Evolutionary conservation across 805 yeast species (phyloP), one percentile per base, ranked within the genome.

Genomic region (Geotrichum ghanense): DNA sequence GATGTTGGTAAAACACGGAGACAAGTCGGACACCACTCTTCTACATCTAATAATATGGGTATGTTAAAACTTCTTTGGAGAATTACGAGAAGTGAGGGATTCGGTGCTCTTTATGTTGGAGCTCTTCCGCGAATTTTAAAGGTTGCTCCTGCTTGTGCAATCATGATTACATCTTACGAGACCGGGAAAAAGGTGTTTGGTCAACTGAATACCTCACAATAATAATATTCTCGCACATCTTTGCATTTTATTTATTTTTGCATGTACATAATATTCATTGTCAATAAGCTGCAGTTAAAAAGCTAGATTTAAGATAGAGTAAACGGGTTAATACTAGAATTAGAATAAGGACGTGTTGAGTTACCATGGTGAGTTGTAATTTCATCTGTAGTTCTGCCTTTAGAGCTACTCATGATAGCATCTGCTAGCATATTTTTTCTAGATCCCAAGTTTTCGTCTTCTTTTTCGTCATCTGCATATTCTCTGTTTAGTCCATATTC

Each of bases 91-190:
- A 72, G 67, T 19, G 98, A 92, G 63, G 98, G 98, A 0, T 42
- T 76, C n/a, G 60, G 70, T 3, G 90, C 97, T 0, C 66, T 92
- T n/a, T 92, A 83, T 59, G 84, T 85, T 31, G 98, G 98, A 0
- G 66, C 88, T 34, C 69, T 76, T 1, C 97, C 97, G 0, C 73
- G 98, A 53, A 75, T 90, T 5, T 66, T 90, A 62, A 92, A 92
- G 60, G 83, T 92, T 22, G 95, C 97, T 0, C 97, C 98, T 9
- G 81, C 96, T 14, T 92, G 98, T 72, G 98, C 98, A 1, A 90
- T 92, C 34, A 92, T 92, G 98, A 88, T 92, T 41, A 86, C 97
- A 10, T 82, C 92, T 35, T 92, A 92, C 61, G 98, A 92, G 62
- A 69, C 89, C 41, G 83, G 94, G 22, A 92, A 92, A 63, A 76